Conservation (phyloP, 345 rosid genomes). For the Arabidopsis suecica region DNA sequence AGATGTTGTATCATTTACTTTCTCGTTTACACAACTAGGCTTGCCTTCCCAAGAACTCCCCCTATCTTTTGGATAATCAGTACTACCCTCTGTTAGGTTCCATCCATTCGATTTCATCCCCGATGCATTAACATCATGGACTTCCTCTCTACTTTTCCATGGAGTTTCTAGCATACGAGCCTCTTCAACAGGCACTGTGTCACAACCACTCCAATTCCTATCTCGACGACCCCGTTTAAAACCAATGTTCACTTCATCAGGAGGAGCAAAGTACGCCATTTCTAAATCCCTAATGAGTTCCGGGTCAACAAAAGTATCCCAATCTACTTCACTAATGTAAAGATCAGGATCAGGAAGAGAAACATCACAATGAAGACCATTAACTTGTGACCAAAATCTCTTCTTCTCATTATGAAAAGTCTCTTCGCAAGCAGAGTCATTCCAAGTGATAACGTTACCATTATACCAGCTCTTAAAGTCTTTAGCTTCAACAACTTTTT, state of each 20-base stretch:
- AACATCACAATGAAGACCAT: slow-evolving; percentile 55
- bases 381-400: slow-evolving; percentile 71
- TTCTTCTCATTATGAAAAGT: slow-evolving; percentile 74
- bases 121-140: background rate
- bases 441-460: slow-evolving; percentile 63
- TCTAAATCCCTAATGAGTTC: slow-evolving; percentile 69
- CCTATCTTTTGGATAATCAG: slow-evolving; percentile 27
- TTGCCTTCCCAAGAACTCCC: slow-evolving; percentile 57
- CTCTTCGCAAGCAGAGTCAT: slow-evolving; percentile 81
- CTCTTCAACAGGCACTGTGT: slow-evolving; percentile 43
- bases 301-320: slow-evolving; percentile 72
- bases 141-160: slow-evolving; percentile 45
- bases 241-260: slow-evolving; percentile 49
- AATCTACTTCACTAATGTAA: slow-evolving; percentile 63
- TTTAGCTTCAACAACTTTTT: slow-evolving; percentile 60
- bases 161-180: slow-evolving; percentile 23
- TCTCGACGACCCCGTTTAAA: slow-evolving; percentile 40
- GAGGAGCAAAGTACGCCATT: slow-evolving; percentile 54
- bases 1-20: slow-evolving; percentile 39
- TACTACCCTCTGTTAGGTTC: slow-evolving; percentile 43
- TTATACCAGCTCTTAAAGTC: slow-evolving; percentile 52
- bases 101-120: slow-evolving; percentile 35
- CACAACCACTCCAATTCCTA: slow-evolving; percentile 25
- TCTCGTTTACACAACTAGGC: slow-evolving; percentile 44
- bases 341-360: slow-evolving; percentile 73